These are phyloP conservation scores for Linum trigynum DNA, from an alignment of 345 rosid genomes.

Conservation along the genomic window DNA sequence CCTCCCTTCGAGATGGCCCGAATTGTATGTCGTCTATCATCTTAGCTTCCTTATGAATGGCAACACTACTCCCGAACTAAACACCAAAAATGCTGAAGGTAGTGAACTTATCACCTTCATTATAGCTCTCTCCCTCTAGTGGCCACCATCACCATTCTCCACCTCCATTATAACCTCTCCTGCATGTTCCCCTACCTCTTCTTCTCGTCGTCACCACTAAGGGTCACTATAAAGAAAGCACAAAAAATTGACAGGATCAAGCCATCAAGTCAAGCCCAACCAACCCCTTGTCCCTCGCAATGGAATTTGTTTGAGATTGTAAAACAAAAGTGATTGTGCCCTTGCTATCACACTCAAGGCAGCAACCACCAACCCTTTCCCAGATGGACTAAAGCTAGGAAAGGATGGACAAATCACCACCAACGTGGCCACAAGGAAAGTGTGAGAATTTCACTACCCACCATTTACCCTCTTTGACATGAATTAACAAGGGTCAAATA, in stretches of 20 bases:
- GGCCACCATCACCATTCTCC: conserved; percentile 18
- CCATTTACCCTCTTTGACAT: too few relatives aligned
- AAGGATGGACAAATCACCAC: too few relatives aligned
- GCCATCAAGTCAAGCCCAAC: conserved; percentile 61
- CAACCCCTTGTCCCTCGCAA: conserved; percentile 41
- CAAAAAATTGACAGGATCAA: conserved; percentile 57
- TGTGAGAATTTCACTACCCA: too few relatives aligned
- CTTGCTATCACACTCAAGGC: too few relatives aligned
- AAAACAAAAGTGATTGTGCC: too few relatives aligned
- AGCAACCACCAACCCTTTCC: too few relatives aligned
- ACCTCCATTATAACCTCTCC: conserved; percentile 15
- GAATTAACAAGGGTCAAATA: too few relatives aligned
- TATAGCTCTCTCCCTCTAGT: conserved; percentile 14
- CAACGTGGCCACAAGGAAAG: too few relatives aligned
- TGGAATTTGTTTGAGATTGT: too few relatives aligned
- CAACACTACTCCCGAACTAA: conserved; percentile 51
- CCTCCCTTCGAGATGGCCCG: conserved; percentile 48
- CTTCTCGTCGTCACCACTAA: conserved; percentile 48
- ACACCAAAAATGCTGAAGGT: conserved; percentile 73
- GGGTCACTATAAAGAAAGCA: conserved; percentile 45
- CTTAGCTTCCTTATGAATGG: conserved; percentile 46
- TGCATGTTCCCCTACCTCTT: conserved; percentile 14
- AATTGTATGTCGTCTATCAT: conserved; percentile 35
- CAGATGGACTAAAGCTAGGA: too few relatives aligned
- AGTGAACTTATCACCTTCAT: conserved; percentile 27